Conservation (phyloP, 345 rosid genomes). For the Nasturtium officinale region DNA sequence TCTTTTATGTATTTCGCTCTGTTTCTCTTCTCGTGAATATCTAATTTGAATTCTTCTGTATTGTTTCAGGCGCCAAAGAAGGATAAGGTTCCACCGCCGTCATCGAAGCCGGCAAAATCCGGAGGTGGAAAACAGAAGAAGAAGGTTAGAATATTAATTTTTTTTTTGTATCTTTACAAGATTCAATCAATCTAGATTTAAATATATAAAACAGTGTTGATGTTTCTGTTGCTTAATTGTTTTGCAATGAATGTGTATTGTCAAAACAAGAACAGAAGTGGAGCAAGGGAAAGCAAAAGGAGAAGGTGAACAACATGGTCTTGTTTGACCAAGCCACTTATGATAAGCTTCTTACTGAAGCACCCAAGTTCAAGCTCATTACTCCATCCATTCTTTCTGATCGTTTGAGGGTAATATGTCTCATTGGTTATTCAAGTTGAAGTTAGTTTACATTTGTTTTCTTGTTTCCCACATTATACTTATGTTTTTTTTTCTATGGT, state of each 20-base stretch:
- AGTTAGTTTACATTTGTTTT: background rate
- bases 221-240: background rate
- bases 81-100: constrained; percentile 58
- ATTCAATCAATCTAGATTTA: background rate
- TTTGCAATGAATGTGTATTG: background rate
- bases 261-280: constrained; percentile 75
- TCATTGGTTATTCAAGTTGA: background rate
- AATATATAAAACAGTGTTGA: background rate
- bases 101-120: constrained; percentile 59
- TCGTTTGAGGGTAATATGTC: constrained; percentile 61
- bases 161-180: background rate
- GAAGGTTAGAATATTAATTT: constrained; percentile 33
- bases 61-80: constrained; percentile 55
- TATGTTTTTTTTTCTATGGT: too few species aligned
- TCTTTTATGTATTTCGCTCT: background rate
- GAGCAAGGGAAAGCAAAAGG: constrained; percentile 97
- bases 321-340: constrained; percentile 80
- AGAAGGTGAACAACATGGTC: constrained; percentile 93
- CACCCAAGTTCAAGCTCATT: constrained; percentile 78
- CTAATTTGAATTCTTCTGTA: background rate
- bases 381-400: constrained; percentile 79
- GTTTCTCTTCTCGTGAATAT: background rate
- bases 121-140: constrained; percentile 65
- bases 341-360: constrained; percentile 76
- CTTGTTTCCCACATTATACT: too few species aligned